Percentiles rank a stretch among this genome's conserved stretches.
These are phyloP conservation scores for Pisolithus albus DNA, from an alignment of 768 basidiomycete genomes.

Conservation along the genomic window DNA sequence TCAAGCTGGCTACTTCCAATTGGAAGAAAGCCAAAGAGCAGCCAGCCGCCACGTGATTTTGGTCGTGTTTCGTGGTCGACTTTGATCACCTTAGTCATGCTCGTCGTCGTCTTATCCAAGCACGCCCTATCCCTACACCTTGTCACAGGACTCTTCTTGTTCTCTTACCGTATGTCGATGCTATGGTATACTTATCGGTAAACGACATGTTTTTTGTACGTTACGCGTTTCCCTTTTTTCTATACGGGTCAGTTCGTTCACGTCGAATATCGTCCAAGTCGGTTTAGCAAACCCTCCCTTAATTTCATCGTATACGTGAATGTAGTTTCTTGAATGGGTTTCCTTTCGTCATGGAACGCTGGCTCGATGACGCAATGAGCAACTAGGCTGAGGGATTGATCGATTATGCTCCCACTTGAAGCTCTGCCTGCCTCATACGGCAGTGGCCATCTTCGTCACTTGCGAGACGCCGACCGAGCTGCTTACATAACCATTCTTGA, in stretches of 20 bases:
- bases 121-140: slow-evolving; percentile 4
- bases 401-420: too few species aligned
- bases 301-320: slow-evolving; percentile 10
- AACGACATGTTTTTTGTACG: slow-evolving; percentile 18
- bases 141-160: slow-evolving; percentile 10
- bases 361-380: slow-evolving; percentile 1
- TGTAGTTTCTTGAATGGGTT: neutral
- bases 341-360: too few species aligned
- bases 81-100: too few species aligned
- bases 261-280: neutral
- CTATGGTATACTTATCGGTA: slow-evolving; percentile 29
- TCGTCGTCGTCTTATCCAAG: too few species aligned
- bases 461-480: too few species aligned
- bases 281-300: slow-evolving; percentile 3
- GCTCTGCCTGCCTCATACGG: too few species aligned
- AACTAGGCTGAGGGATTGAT: too few species aligned
- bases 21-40: slow-evolving; percentile 75
- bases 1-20: slow-evolving; percentile 68
- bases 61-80: neutral
- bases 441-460: too few species aligned
- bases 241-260: slow-evolving; percentile 3
- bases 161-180: slow-evolving; percentile 8
- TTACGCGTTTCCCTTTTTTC: slow-evolving; percentile 7
- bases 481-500: neutral
- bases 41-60: slow-evolving; percentile 27